Evolutionary conservation across 1,139 yeast species (phyloP), one percentile per base, ranked within the genome.

Genomic region (Blastobotrys persicus): DNA sequence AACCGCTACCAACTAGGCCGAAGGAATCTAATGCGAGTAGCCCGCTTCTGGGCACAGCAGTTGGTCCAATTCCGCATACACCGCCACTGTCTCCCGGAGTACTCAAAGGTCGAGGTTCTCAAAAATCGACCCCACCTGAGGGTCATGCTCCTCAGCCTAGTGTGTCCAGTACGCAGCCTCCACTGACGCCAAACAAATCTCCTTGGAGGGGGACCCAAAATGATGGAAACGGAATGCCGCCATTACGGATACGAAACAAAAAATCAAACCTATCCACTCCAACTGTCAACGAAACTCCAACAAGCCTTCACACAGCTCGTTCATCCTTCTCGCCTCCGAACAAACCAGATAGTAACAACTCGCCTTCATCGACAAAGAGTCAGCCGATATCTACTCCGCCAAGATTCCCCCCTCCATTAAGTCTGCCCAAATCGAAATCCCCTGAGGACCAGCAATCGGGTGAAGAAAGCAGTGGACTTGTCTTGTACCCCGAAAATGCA

Each of bases 301-400:
- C 33, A 19, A 26, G 32, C 13, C 28, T 3, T 17, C 35, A 31
- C 16, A 31, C 35, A 2, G 28, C 44, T 9, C 16, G 33, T 14
- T 23, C 35, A 3, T 28, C 43, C 13, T 23, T 31, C 44, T 17
- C 39, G 20, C 32, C 44, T 14, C 23, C 38, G 14, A 16, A 31
- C 40, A 16, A 19, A 42, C 3, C 13, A 44, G 5, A 19, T 35
- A 5, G 20, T 42, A 18, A 18, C 43, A 12, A 45, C n/a, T 45
- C 26, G 16, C 40, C 31, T 19, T 40, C 44, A 6, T 39, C 35
- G 3, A 11, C 39, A 5, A 31, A 33, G 26, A 31, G 42, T 6
- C 44, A 37, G 17, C 44, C 44, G 6, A 23, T 46, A 18, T 11
- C 33, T 9, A 46, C 49, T 2, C 49, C 49, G 2, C 49, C 49